These are phyloP conservation scores for Exophiala oligosperma DNA, from an alignment of 2,329 filamentous ascomycete genomes.

Conservation along the genomic window DNA sequence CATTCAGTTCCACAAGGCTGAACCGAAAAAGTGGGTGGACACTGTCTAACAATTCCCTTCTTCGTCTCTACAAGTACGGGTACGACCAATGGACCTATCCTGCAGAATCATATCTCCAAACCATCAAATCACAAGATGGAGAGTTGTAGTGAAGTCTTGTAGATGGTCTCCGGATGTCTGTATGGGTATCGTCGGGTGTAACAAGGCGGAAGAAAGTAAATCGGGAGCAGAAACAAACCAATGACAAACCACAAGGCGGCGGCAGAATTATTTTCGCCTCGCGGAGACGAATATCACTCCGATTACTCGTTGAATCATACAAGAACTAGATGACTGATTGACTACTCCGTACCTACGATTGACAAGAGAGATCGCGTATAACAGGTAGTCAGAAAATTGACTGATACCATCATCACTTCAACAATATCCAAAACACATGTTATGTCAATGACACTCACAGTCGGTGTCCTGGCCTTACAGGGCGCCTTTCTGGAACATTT, in stretches of 20 bases:
- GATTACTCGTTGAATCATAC: not conserved
- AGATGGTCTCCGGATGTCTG: too few species aligned
- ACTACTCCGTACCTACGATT: too few species aligned
- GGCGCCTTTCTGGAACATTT: constrained; percentile 92
- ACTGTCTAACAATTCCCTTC: too few species aligned
- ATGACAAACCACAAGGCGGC: constrained; percentile 26
- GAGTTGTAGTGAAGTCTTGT: too few species aligned
- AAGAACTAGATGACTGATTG: too few species aligned
- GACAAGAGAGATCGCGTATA: too few species aligned
- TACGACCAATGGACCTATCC: not conserved
- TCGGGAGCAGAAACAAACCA: constrained; percentile 10
- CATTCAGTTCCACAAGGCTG: constrained; percentile 20
- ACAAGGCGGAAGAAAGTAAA: not conserved
- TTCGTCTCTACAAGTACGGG: too few species aligned
- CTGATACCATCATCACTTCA: not conserved
- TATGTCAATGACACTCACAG: constrained; percentile 43
- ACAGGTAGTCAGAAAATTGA: not conserved
- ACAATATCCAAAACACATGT: not conserved
- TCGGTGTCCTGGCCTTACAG: constrained; percentile 75
- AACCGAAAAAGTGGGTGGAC: not conserved
- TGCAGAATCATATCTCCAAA: not conserved
- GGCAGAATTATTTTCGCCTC: constrained; percentile 23
- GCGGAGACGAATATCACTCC: not conserved
- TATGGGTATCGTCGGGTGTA: not conserved
- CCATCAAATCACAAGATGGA: too few species aligned